Base-by-base conservation (phyloP, 768 basidiomycete genomes). In the Rhizopogon roseolus region DNA sequence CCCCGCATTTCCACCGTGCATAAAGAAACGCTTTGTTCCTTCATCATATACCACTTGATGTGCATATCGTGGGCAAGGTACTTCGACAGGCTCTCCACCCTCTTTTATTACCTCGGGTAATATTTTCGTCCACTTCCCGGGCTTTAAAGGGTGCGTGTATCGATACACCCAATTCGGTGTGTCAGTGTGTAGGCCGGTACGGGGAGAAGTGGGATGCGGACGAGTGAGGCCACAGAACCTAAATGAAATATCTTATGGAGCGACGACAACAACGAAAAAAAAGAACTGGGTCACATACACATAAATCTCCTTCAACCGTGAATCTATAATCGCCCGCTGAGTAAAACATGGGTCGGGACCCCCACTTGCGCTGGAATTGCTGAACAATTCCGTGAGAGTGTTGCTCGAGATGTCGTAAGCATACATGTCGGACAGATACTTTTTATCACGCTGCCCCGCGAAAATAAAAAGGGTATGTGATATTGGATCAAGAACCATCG, bases 1-100 rank as follows among this genome's bases (percentile, higher is more conserved):
- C 0, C 87, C 87, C 5, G 79, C 81, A 69, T 89, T 91, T 41
- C 90, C 90, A 2, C 90, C 90, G 60, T 91, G 89, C 71, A 91
- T 70, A 61, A 80, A 90, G 3, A 83, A 72, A 36, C 70, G 77
- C 57, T 75, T 79, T 41, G 79, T 76, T 27, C 65, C 69, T 1
- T 80, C 70, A 59, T 89, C 84, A 56, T 90, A 91, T 40, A 86
- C 86, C 11, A 90, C 81, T 65, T 90, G 88, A 61, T 90, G 87
- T 3, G 89, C 90, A 62, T 86, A 91, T 49, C 90, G 74, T 6
- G 89, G 79, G 4, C 72, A 57, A 0, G 90, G 88, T 39, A 73
- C 73, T 16, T 75, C 74, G 39, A 50, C 6, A 52, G 41, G 42
- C 44, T 41, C 54, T 37, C 51, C 45, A n/a, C 16, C 50, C 42